Base-by-base conservation (phyloP, 768 basidiomycete species). In the Crassisporium funariophilum region DNA sequence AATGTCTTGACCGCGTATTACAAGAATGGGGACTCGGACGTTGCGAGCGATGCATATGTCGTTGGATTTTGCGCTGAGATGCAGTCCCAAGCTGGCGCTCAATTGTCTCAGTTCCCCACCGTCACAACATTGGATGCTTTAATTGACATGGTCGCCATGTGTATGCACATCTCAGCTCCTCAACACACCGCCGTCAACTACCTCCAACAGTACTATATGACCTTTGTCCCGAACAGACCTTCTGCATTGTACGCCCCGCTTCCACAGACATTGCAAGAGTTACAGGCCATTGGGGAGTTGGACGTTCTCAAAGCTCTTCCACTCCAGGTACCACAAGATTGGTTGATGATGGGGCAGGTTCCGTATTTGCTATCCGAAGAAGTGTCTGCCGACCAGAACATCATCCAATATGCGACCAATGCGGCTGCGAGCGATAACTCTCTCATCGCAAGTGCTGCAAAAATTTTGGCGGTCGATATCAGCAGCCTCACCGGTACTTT, bases 151-250 rank as follows among this genome's bases (percentile, higher is more conserved):
- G 57, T 60, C 36, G 64, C 62, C 0, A 65, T 67, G 64, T 61
- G 61, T 52, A 65, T 67, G 33, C 64, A 67, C 47, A 62, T 64
- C 43, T 64, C 65, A 11, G 50, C 61, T 10, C 58, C 64, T 4
- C 65, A 67, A 49, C 65, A 67, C 42, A 67, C 64, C 21, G 65
- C 65, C 2, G 61, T 67, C 47, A 67, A 67, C 46, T 67, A 65
- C 43, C 57, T 67, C 17, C 65, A 67, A 47, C 65, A 67, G 44
- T 67, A 63, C 43, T 67, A 67, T 50, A 61, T 58, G 50, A 60
- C 62, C 10, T 67, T 65, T 34, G 55, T 67, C 40, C 62, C 63
- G 9, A 67, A 67, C 51, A 64, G 59, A 35, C 65, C 65, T 10
- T 55, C 62, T 2, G 50, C 65, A 9, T 56, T 67, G 15, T 60